Base-by-base conservation (phyloP, 495 filamentous ascomycete species). In the Neurospora africana region DNA sequence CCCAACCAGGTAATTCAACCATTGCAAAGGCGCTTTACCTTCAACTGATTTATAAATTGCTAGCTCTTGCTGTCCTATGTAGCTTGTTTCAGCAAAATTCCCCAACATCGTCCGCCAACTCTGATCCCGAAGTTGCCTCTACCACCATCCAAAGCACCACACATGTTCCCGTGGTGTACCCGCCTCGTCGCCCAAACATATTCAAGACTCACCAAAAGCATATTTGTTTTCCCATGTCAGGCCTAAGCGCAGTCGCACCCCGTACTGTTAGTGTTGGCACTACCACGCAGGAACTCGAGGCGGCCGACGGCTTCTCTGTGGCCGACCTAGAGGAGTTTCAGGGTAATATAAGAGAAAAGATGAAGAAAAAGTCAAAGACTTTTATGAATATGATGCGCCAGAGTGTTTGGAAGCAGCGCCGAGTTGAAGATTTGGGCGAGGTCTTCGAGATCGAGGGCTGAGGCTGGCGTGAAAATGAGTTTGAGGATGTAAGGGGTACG, bases 341-440 rank as follows among this genome's bases (percentile, higher is more conserved):
- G 21, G 21, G 9, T 0, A 21, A 58, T 0, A 10, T 58, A 0
- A 1, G 1, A 5, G n/a, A 27, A 0, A 58, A 1, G 5, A 27
- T 58, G 47, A 27, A 0, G 47, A 27, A 58, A 2, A 58, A 27
- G 21, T 6, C 47, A 2, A 11, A 10, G 10, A 6, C 0, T 4
- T 58, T 58, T 0, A 15, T 27, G 47, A 27, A 5, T 3, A 58
- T 13, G 47, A 9, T 27, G 0, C 21, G 10, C 5, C n/a, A 58
- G 11, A 23, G 4, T 15, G 21, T 11, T 58, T 58, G 47, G 47
- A 0, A 23, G 3, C 4, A 6, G 4, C 10, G 10, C 0, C 10
- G 21, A 1, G 21, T 58, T 11, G 47, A 58, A 15, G 47, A 58
- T 0, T 0, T 30, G 15, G 53, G 53, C 13, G 53, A 61, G 27